Evolutionary conservation across 106 monocot species (phyloP).

Genomic region (Dendrobium officinale): DNA sequence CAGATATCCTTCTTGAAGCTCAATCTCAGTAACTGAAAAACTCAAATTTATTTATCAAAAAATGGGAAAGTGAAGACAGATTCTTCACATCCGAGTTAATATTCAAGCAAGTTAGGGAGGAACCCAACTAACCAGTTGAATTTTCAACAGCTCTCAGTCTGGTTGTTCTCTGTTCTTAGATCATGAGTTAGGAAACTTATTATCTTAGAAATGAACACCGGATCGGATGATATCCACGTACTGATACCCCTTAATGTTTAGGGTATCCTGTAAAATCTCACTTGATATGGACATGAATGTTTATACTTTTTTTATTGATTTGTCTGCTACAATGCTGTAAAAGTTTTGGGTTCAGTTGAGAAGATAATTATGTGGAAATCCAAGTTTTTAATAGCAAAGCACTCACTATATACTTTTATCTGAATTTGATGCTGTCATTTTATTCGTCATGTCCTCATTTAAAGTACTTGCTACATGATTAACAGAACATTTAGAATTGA

Average conservation of each 20-base stretch:
- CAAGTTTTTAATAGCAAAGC: background rate
- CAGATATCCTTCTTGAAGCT: slow-evolving; percentile 77
- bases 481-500: too few relatives aligned
- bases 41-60: background rate
- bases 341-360: too few relatives aligned
- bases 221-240: background rate
- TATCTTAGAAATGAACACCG: background rate
- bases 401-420: too few relatives aligned
- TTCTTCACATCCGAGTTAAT: background rate
- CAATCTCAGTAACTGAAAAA: slow-evolving; percentile 7
- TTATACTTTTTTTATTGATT: too few relatives aligned
- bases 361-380: background rate
- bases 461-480: too few relatives aligned
- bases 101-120: background rate
- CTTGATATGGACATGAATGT: background rate
- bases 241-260: background rate
- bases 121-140: background rate
- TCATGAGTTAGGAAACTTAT: background rate
- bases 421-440: too few relatives aligned
- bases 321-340: too few relatives aligned
- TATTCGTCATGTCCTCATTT: too few relatives aligned
- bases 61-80: background rate
- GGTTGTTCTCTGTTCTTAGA: background rate
- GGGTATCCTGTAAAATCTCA: background rate
- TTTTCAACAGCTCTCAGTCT: background rate